phyloP scores from a whole-genome alignment of 2,329 filamentous ascomycete species.

The Xylariales sp. region DNA sequence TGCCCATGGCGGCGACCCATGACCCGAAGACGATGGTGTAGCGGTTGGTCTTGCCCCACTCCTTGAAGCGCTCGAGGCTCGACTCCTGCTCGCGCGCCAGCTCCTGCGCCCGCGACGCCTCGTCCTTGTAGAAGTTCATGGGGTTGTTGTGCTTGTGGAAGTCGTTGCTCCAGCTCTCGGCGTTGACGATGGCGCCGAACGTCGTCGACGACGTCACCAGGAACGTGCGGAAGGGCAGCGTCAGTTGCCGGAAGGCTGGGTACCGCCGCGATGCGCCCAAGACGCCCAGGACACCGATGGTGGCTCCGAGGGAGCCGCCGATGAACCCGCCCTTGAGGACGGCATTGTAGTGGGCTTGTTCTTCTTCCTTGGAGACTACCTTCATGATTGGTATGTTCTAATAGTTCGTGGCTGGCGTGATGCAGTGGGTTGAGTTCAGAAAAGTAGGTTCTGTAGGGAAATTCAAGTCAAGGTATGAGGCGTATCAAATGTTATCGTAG shows the following conservation, averaged over 20 bases:
- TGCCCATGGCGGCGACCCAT: slow-evolving; percentile 77
- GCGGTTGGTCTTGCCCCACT: slow-evolving; percentile 74
- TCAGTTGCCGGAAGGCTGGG: slow-evolving; percentile 73
- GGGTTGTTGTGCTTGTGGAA: slow-evolving; percentile 71
- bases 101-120: slow-evolving; percentile 51
- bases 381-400: slow-evolving; percentile 62
- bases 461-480: not conserved
- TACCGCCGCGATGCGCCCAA: slow-evolving; percentile 65
- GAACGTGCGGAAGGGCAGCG: slow-evolving; percentile 86
- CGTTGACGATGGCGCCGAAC: slow-evolving; percentile 82
- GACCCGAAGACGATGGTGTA: slow-evolving; percentile 80
- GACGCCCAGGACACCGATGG: slow-evolving; percentile 63
- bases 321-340: slow-evolving; percentile 76
- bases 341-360: slow-evolving; percentile 74
- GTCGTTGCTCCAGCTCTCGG: slow-evolving; percentile 62
- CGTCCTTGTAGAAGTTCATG: slow-evolving; percentile 61
- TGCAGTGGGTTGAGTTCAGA: too few relatives aligned
- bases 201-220: slow-evolving; percentile 77
- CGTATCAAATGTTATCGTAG: not conserved
- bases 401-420: not conserved
- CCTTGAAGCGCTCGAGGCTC: slow-evolving; percentile 55
- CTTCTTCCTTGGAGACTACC: slow-evolving; percentile 91
- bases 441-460: too few relatives aligned
- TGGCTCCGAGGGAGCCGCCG: slow-evolving; percentile 66
- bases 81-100: slow-evolving; percentile 53